A percentile compares a stretch with the other conserved stretches of the same genome.
Evolutionary conservation across 306 rosid genomes (phyloP).

Genomic region (Spatholobus suberectus): DNA sequence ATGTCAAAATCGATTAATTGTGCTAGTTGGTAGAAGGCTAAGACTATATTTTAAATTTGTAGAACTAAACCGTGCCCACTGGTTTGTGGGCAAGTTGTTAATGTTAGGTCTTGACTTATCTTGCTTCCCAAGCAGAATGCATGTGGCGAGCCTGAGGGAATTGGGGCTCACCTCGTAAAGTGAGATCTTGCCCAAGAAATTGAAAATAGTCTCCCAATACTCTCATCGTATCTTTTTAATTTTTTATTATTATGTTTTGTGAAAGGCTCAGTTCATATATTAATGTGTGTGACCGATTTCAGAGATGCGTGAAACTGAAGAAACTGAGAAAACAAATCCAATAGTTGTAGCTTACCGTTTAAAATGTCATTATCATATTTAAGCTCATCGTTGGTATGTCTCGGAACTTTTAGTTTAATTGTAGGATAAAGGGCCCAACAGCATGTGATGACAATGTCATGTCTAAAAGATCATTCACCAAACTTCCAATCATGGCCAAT

Average conservation of each 20-base stretch:
- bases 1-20: conserved; percentile 8
- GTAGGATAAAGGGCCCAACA: conserved; percentile 32
- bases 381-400: conserved; percentile 33
- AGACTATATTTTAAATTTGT: conserved; percentile 5
- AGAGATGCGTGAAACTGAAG: conserved; percentile 39
- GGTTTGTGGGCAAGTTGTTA: not conserved
- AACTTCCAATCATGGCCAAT: conserved; percentile 6
- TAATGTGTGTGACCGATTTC: not conserved
- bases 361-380: conserved; percentile 37
- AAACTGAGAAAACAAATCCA: conserved; percentile 9
- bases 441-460: conserved; percentile 37
- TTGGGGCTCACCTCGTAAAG: not conserved
- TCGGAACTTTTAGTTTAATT: conserved; percentile 1
- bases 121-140: conserved; percentile 36
- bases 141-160: not conserved
- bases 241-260: not conserved
- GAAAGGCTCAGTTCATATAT: not conserved
- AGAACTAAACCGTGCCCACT: not conserved
- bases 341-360: conserved; percentile 35
- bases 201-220: not conserved
- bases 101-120: conserved; percentile 19
- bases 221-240: not conserved
- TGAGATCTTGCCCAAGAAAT: conserved; percentile 10
- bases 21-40: conserved; percentile 9
- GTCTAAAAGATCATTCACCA: conserved; percentile 31